A percentile compares a stretch with the other conserved stretches of the same genome.
Evolutionary conservation across 768 basidiomycete species (phyloP).

Genomic region (Boletus barrowsii): DNA sequence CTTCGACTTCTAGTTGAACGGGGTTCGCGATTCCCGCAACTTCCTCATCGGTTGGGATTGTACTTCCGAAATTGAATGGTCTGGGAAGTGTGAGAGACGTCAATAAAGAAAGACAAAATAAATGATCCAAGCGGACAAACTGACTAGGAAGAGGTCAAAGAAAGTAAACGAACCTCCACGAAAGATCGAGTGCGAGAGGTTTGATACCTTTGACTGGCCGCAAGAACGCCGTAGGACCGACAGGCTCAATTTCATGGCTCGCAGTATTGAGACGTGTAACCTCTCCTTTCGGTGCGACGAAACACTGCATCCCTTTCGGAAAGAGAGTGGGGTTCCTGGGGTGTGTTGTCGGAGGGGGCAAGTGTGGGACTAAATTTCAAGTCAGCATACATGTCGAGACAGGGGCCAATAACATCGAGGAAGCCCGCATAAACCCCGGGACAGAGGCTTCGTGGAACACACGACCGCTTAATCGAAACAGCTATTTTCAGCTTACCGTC

Average conservation of each 20-base stretch:
- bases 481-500: constrained; percentile 43
- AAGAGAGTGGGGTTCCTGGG: constrained; percentile 31
- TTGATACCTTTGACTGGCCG: constrained; percentile 58
- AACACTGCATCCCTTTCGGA: constrained; percentile 29
- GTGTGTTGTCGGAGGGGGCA: constrained; percentile 54
- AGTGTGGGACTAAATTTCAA: constrained; percentile 46
- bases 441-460: constrained; percentile 10
- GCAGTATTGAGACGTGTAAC: neutral
- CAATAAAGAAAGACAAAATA: neutral
- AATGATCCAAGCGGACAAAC: neutral
- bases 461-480: constrained; percentile 10
- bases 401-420: constrained; percentile 13
- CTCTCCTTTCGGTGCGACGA: constrained; percentile 25
- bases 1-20: constrained; percentile 13
- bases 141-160: neutral
- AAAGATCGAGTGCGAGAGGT: constrained; percentile 56
- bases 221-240: constrained; percentile 29
- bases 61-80: constrained; percentile 45
- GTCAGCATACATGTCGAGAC: constrained; percentile 16
- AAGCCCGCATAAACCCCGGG: constrained; percentile 25
- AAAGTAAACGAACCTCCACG: constrained; percentile 56
- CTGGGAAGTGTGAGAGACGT: constrained; percentile 25
- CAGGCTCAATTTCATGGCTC: neutral
- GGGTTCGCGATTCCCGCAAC: constrained; percentile 18
- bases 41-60: constrained; percentile 33